phyloP scores from a whole-genome alignment of 2,329 filamentous ascomycete species.

The Verticillium albo-atrum region DNA sequence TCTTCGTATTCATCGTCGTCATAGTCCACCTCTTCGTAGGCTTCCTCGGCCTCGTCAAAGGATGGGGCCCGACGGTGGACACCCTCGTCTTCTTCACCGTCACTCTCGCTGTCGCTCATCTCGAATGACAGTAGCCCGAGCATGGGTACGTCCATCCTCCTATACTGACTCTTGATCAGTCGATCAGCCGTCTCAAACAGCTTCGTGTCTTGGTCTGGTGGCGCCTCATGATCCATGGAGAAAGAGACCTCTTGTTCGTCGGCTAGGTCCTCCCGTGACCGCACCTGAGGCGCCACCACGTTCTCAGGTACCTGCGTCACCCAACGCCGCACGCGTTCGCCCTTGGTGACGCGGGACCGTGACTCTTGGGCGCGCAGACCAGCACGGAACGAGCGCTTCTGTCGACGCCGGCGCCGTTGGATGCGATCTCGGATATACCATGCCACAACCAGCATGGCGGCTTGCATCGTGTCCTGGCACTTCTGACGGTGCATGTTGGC shows the following conservation, averaged over 20 bases:
- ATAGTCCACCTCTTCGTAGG: slow-evolving; percentile 17
- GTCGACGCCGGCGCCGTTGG: slow-evolving; percentile 32
- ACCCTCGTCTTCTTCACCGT: slow-evolving; percentile 17
- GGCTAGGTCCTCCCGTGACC: slow-evolving; percentile 16
- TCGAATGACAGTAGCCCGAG: slow-evolving; percentile 40
- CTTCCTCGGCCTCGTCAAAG: slow-evolving; percentile 20
- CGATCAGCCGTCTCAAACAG: slow-evolving; percentile 40
- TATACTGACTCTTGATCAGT: slow-evolving; percentile 43
- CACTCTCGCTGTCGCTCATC: slow-evolving; percentile 36
- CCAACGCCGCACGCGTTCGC: slow-evolving; percentile 38
- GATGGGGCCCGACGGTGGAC: slow-evolving; percentile 15
- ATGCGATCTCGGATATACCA: slow-evolving; percentile 46
- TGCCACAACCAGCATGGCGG: slow-evolving; percentile 43
- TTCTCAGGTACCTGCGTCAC: slow-evolving; percentile 33
- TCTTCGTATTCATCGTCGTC: slow-evolving; percentile 12
- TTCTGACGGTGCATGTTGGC: slow-evolving; percentile 40
- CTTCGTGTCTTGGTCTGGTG: slow-evolving; percentile 36
- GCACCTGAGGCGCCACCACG: slow-evolving; percentile 23
- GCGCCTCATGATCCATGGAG: slow-evolving; percentile 32
- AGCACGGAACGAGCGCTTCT: slow-evolving; percentile 35
- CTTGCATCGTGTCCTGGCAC: slow-evolving; percentile 44
- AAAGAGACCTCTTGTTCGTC: slow-evolving; percentile 36
- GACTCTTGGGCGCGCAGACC: slow-evolving; percentile 29
- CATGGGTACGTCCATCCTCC: slow-evolving; percentile 39
- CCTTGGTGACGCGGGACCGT: slow-evolving; percentile 29